Base-by-base conservation (phyloP, 352 stramenopile species). In the Globisporangium nunn region DNA sequence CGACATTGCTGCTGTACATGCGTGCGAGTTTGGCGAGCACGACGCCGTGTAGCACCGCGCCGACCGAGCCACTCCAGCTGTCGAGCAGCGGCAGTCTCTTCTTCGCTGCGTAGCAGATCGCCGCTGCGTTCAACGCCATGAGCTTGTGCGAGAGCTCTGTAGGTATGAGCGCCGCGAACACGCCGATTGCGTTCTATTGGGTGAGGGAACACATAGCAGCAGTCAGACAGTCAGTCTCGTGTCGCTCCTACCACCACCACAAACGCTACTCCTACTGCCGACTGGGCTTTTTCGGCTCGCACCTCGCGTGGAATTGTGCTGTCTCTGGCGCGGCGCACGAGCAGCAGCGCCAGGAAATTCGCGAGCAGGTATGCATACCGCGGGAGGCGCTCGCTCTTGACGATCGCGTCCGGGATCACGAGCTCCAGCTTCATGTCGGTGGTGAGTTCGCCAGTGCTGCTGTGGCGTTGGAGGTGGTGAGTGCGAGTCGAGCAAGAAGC, bases 41-140 rank as follows among this genome's bases (percentile, higher is more conserved):
- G 15, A 86, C 35, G 30, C 55, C 65, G 41, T 91, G 81, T 17
- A 74, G 50, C 8, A 87, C 28, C 1, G 55, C 75, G 12, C 67
- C 75, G n/a, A 78, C 49, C 0, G 73, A 77, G 17, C 74, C 79
- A 28, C 72, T 64, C 77, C 75, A 87, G 12, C 66, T 67, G 2
- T 66, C 62, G 44, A 86, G 56, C 15, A 88, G 62, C 0, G 65
- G 59, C 39, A 63, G 41, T 23, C 71, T 67, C 4, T 62, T 71
- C 61, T 79, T 79, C 57, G 72, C 66, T 51, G 80, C 57, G 28
- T 63, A 76, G 59, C 67, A 83, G 17, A 87, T 62, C 8, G 80
- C 63, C 2, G 58, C 55, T 11, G 61, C 70, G 50, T 54, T 54
- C 50, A 54, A 35, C 35, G 50, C 50, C 33, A 54, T 54, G n/a